Percentiles rank a stretch among this genome's conserved stretches.
Evolutionary conservation across 2,329 filamentous ascomycete genomes (phyloP).

Genomic region (Teratosphaeria gauchensis): DNA sequence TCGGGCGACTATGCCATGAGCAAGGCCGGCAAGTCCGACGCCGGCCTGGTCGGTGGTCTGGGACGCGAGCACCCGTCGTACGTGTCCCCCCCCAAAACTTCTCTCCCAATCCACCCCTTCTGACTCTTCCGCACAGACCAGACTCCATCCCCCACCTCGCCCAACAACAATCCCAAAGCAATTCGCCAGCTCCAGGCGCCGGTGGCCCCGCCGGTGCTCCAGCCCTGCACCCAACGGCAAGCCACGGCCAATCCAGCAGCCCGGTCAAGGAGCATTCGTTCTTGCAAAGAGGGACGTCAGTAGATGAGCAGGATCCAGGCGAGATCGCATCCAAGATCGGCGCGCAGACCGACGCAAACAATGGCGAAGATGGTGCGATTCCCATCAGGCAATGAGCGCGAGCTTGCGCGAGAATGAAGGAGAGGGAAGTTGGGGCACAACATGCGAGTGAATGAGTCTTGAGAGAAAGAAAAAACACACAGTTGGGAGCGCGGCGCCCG

Average conservation of each 20-base stretch:
- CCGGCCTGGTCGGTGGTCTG: conserved; percentile 76
- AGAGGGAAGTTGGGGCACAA: not conserved
- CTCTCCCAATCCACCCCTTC: not conserved
- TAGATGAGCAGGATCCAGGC: conserved; percentile 43
- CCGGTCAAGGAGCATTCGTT: conserved; percentile 88
- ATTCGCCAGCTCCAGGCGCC: conserved; percentile 2
- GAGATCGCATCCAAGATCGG: conserved; percentile 18
- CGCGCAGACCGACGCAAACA: conserved; percentile 6
- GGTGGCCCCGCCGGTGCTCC: conserved; percentile 9
- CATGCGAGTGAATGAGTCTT: not conserved
- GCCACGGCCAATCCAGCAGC: conserved; percentile 55
- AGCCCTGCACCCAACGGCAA: conserved; percentile 31
- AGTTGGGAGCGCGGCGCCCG: not conserved
- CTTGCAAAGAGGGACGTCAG: conserved; percentile 71
- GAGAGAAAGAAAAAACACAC: not conserved
- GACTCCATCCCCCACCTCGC: conserved; percentile 31
- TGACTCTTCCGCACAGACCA: conserved; percentile 14
- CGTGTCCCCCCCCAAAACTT: conserved; percentile 51
- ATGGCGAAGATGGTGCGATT: conserved; percentile 7
- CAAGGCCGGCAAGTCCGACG: conserved; percentile 91
- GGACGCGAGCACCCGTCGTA: conserved; percentile 78
- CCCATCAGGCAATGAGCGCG: conserved; percentile 11
- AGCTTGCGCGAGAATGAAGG: not conserved
- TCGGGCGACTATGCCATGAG: conserved; percentile 90
- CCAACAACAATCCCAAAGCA: conserved; percentile 15